These are phyloP conservation scores for Penicillium sp. DNA, from an alignment of 2,329 filamentous ascomycete genomes.

Conservation along the genomic window DNA sequence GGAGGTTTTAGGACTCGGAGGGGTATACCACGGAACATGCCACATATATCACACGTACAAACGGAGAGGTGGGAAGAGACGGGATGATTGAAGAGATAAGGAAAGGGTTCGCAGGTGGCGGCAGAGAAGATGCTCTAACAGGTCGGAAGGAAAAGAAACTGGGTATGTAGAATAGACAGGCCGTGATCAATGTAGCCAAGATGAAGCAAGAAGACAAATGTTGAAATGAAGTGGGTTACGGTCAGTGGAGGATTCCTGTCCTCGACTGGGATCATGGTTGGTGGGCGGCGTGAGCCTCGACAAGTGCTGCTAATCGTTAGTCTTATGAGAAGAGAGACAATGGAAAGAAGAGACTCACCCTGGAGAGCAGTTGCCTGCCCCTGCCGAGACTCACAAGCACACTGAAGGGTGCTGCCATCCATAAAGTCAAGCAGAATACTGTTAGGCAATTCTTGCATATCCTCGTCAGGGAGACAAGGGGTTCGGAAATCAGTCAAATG, in stretches of 20 bases:
- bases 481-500: slow-evolving; percentile 76
- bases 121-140: slow-evolving; percentile 4
- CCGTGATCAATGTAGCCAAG: slow-evolving; percentile 9
- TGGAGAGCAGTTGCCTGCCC: slow-evolving; percentile 49
- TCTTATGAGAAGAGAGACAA: background rate
- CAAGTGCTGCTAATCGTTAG: slow-evolving; percentile 33
- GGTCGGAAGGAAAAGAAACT: slow-evolving; percentile 3
- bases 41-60: slow-evolving; percentile 22
- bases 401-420: slow-evolving; percentile 58
- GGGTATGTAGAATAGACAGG: slow-evolving; percentile 3
- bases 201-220: slow-evolving; percentile 1
- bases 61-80: slow-evolving; percentile 8
- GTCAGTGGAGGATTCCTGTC: slow-evolving; percentile 7
- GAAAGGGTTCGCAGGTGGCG: slow-evolving; percentile 9
- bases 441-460: slow-evolving; percentile 86
- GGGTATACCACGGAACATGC: slow-evolving; percentile 27
- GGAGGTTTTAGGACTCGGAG: slow-evolving; percentile 18
- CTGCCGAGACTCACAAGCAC: slow-evolving; percentile 54
- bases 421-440: slow-evolving; percentile 63
- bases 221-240: slow-evolving; percentile 1
- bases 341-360: slow-evolving; percentile 37
- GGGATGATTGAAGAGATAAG: slow-evolving; percentile 6
- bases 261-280: slow-evolving; percentile 20
- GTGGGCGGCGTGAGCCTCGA: slow-evolving; percentile 39
- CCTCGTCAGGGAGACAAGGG: slow-evolving; percentile 80